Conservation (phyloP, 108 stramenopile species). For the Tribonema minus region DNA sequence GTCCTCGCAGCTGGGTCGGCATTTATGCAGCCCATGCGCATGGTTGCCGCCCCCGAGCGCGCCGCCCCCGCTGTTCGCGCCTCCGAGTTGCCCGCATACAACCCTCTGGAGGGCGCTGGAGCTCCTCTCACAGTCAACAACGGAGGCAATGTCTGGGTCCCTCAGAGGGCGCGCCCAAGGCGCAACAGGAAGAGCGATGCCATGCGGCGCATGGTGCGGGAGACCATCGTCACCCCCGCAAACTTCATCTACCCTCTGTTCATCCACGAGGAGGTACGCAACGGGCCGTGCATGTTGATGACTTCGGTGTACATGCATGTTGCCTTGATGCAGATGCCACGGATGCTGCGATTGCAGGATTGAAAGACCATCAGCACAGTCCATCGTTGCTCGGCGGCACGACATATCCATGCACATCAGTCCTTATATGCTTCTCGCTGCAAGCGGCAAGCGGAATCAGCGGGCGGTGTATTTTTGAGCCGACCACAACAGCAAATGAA, state of each 20-base stretch:
- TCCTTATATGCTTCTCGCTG: too few relatives aligned
- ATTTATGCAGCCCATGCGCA: neutral
- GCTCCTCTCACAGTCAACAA: slow-evolving; percentile 45
- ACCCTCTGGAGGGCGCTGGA: slow-evolving; percentile 10
- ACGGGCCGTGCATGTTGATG: too few relatives aligned
- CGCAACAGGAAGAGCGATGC: slow-evolving; percentile 89
- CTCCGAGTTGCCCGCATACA: neutral
- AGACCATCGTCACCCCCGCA: slow-evolving; percentile 83
- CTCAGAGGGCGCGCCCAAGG: slow-evolving; percentile 70
- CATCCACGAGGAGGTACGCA: slow-evolving; percentile 79
- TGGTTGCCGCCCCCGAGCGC: neutral
- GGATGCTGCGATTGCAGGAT: too few relatives aligned
- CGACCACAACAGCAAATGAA: too few relatives aligned
- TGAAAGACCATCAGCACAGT: too few relatives aligned
- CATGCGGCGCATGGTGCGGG: slow-evolving; percentile 88
- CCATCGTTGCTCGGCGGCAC: too few relatives aligned
- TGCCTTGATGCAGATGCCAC: too few relatives aligned
- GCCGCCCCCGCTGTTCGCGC: neutral
- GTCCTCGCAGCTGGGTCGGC: neutral
- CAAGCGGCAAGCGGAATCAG: too few relatives aligned
- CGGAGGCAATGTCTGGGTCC: slow-evolving; percentile 50
- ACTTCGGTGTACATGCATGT: too few relatives aligned
- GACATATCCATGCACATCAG: too few relatives aligned
- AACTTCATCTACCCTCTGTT: slow-evolving; percentile 97
- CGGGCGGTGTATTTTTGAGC: too few relatives aligned